phyloP scores from a whole-genome alignment of 148 eudicot genomes.

The Euryodendron excelsum region DNA sequence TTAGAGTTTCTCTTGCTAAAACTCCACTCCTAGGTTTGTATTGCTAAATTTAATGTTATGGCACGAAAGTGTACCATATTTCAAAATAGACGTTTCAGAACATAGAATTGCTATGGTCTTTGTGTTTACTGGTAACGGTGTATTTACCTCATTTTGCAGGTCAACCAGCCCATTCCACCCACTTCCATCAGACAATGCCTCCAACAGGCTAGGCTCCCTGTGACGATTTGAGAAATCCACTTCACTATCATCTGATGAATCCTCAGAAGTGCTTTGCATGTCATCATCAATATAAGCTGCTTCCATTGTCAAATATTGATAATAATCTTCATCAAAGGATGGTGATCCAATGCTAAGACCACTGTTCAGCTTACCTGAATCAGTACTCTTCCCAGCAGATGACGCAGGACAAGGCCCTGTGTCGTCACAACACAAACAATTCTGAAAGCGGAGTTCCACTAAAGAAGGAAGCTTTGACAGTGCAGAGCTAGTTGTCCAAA shows the following conservation, averaged over 20 bases:
- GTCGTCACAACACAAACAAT: slow-evolving; percentile 22
- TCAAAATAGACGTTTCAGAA: neutral
- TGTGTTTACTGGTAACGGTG: neutral
- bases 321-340: slow-evolving; percentile 11
- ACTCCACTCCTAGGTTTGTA: neutral
- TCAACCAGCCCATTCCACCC: slow-evolving; percentile 36
- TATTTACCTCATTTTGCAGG: slow-evolving; percentile 42
- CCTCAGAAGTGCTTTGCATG: slow-evolving; percentile 20
- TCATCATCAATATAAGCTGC: slow-evolving; percentile 30
- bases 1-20: neutral
- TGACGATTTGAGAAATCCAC: slow-evolving; percentile 36
- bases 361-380: slow-evolving; percentile 22
- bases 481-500: slow-evolving; percentile 56
- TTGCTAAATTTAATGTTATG: neutral
- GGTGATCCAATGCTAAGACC: slow-evolving; percentile 17
- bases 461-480: slow-evolving; percentile 46
- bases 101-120: neutral
- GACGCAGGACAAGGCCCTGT: slow-evolving; percentile 22
- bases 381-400: slow-evolving; percentile 19
- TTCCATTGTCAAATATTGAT: slow-evolving; percentile 15
- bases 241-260: slow-evolving; percentile 47
- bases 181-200: slow-evolving; percentile 23
- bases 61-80: neutral
- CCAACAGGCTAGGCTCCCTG: slow-evolving; percentile 13
- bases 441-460: slow-evolving; percentile 54